Evolutionary conservation across 345 rosid species (phyloP).

Genomic region (Eucalyptus lansdowneana): DNA sequence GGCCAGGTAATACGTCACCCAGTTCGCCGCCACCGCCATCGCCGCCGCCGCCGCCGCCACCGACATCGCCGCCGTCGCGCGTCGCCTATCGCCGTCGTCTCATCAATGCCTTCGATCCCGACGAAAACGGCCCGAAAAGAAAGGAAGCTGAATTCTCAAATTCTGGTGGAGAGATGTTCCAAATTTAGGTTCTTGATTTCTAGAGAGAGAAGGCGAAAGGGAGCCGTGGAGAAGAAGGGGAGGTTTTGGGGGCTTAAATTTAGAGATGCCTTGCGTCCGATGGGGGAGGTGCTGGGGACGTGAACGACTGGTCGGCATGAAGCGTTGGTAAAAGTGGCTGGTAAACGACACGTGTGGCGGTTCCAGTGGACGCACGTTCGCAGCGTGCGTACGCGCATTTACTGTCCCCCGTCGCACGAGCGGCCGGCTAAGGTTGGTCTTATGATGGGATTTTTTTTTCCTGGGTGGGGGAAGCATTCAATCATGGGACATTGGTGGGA

Average conservation of each 20-base stretch:
- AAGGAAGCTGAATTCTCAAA: not conserved
- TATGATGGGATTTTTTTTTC: not conserved
- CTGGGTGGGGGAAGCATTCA: not conserved
- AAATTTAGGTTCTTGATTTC: not conserved
- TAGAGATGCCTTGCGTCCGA: not conserved
- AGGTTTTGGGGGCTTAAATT: not conserved
- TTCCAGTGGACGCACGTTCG: not conserved
- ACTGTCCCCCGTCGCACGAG: not conserved
- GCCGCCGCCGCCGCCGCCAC: not conserved
- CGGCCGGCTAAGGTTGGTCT: not conserved
- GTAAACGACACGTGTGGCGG: not conserved
- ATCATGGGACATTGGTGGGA: not conserved
- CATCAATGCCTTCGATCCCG: not conserved
- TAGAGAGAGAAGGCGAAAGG: not conserved
- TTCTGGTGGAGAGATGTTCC: not conserved
- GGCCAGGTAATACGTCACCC: slow-evolving; percentile 49
- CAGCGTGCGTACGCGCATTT: not conserved
- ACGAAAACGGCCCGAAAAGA: too few species aligned
- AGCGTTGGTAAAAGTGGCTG: not conserved
- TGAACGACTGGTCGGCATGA: not conserved
- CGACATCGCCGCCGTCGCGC: not conserved
- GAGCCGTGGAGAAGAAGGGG: not conserved
- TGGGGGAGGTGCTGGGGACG: not conserved
- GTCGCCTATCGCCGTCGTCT: not conserved
- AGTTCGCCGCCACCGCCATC: not conserved